Percentiles rank a stretch among this genome's conserved stretches.
Evolutionary conservation across 352 stramenopile genomes (phyloP).

Genomic region (Thalassiosira allenii): DNA sequence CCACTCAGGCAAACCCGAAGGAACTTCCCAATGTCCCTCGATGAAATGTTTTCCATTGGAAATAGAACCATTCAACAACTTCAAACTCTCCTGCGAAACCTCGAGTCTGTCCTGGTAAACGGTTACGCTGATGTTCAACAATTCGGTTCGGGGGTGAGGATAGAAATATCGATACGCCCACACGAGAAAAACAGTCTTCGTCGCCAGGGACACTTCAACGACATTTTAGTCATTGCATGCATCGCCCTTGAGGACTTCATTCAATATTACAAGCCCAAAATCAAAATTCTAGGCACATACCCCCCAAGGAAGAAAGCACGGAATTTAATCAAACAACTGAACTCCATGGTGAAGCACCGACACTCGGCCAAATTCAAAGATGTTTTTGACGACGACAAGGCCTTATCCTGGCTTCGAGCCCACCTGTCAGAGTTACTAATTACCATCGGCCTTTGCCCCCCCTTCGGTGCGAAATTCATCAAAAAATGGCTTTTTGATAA

Average conservation of each 20-base stretch:
- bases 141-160: not conserved
- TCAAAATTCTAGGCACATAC: not conserved
- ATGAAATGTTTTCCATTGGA: constrained; percentile 19
- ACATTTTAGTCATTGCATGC: constrained; percentile 9
- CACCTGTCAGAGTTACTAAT: constrained; percentile 16
- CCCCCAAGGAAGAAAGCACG: not conserved
- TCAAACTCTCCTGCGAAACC: constrained; percentile 5
- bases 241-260: not conserved
- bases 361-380: not conserved
- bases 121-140: not conserved
- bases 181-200: not conserved
- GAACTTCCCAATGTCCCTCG: constrained; percentile 10
- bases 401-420: constrained; percentile 1
- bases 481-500: constrained; percentile 11
- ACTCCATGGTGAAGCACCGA: constrained; percentile 2
- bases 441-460: constrained; percentile 15
- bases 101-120: not conserved
- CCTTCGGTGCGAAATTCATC: constrained; percentile 17
- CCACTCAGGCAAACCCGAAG: not conserved
- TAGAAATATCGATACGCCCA: constrained; percentile 31
- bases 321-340: not conserved
- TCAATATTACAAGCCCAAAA: not conserved
- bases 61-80: constrained; percentile 8
- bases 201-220: constrained; percentile 22
- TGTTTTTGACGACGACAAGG: constrained; percentile 5